Percentiles rank a stretch among this genome's conserved stretches.
These are phyloP conservation scores for Ophiocordyceps camponoti-rufipedis DNA, from an alignment of 2,329 filamentous ascomycete genomes.

Conservation along the genomic window DNA sequence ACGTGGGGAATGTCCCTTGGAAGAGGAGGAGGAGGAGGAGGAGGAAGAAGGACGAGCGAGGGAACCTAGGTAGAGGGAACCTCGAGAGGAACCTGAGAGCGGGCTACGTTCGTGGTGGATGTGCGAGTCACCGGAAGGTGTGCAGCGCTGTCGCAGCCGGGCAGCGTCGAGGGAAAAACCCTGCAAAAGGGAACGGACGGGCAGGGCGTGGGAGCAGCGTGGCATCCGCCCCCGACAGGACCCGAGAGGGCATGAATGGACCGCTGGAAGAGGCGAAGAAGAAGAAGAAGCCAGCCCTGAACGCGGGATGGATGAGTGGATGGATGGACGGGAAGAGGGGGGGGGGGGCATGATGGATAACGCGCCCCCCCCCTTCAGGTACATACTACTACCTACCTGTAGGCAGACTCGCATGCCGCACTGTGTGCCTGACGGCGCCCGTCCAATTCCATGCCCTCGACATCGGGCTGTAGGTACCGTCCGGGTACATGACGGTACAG, in stretches of 20 bases:
- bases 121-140: background rate
- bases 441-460: too few relatives aligned
- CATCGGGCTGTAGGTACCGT: too few relatives aligned
- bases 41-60: background rate
- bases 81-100: too few relatives aligned
- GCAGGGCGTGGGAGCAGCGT: background rate
- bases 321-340: too few relatives aligned
- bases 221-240: background rate
- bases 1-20: background rate
- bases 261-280: conserved; percentile 4
- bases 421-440: background rate
- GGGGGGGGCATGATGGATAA: too few relatives aligned
- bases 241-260: background rate
- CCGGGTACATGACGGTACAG: too few relatives aligned
- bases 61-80: background rate
- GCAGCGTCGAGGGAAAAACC: background rate
- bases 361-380: too few relatives aligned
- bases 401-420: background rate
- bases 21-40: background rate
- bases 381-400: too few relatives aligned
- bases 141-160: background rate
- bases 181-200: background rate
- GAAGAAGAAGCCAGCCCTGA: conserved; percentile 10
- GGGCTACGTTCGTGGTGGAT: background rate
- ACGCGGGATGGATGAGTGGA: too few relatives aligned